Base-by-base conservation (phyloP, 345 rosid species). In the Pugionium cornutum region DNA sequence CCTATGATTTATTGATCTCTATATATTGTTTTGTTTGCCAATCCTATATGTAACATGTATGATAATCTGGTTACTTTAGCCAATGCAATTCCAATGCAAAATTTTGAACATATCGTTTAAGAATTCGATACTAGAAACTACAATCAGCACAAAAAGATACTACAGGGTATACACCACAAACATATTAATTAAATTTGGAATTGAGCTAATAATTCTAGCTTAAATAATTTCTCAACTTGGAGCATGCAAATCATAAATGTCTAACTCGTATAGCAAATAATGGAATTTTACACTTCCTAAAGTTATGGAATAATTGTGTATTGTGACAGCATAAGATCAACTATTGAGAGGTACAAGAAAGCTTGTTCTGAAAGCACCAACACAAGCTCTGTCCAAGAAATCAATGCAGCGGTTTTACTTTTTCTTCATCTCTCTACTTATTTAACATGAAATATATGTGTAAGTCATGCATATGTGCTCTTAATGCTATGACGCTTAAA, bases 311-410 rank as follows among this genome's bases (percentile, higher is more conserved):
- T 18, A 50, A 43, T 11, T 41, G 18, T 5, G 2, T 62, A 5
- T 56, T 58, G 51, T 48, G 48, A 79, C 74, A 91, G 96, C 83
- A 87, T 88, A 81, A 88, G 84, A 73, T 68, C 89, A 69, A 90
- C 95, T 10, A 91, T 91, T 46, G 97, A 94, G 33, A 86, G 89
- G 83, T 94, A 90, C 86, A 91, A 90, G 83, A 94, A 88, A 80
- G 97, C 96, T 29, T 70, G 72, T 52, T 92, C 97, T 7, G 99
- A 92, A 62, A 70, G 76, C 58, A 62, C 89, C 57, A 83, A 81
- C 56, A 55, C 88, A 0, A 69, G 71, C 53, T 76, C 95, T 7
- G 84, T 88, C 66, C 85, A 86, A n/a, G 95, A 94, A 66, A 94
- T 94, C 68, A 94, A 94, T 81, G 99, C 99, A 9, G 96, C 92